Evolutionary conservation across 2,329 filamentous ascomycete genomes (phyloP).

Genomic region (Claviceps spartinae): DNA sequence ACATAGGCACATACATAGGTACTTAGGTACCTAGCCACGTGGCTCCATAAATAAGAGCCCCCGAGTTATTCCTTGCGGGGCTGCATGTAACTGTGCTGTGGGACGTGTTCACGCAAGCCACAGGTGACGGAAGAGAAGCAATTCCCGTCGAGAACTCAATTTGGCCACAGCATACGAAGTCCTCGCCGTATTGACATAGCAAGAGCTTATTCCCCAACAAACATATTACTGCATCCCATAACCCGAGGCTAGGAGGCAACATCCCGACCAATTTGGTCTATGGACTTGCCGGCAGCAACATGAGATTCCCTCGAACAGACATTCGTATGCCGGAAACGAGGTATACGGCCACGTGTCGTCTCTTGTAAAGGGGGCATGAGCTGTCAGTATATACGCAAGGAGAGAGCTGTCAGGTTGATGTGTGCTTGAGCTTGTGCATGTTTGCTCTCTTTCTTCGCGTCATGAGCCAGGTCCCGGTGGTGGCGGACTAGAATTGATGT

Average conservation of each 20-base stretch:
- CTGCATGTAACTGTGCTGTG: background rate
- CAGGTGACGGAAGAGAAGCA: background rate
- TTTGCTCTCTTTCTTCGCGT: background rate
- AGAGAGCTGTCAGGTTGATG: background rate
- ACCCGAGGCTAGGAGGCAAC: background rate
- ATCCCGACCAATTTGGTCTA: background rate
- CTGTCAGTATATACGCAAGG: background rate
- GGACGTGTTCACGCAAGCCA: background rate
- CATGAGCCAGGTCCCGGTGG: conserved; percentile 6
- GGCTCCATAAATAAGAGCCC: too few relatives aligned
- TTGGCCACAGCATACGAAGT: background rate
- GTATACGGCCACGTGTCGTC: background rate
- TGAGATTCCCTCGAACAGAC: background rate
- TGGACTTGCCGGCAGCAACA: background rate
- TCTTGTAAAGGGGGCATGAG: too few relatives aligned
- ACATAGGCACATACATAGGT: too few relatives aligned
- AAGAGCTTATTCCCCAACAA: background rate
- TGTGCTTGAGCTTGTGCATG: background rate
- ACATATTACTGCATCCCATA: background rate
- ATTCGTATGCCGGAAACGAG: background rate
- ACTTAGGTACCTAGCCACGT: too few relatives aligned
- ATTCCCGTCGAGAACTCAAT: background rate
- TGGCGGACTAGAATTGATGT: conserved; percentile 8
- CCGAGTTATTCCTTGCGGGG: too few relatives aligned
- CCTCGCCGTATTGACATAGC: background rate